These are phyloP conservation scores for Coemansia sp. DNA, from an alignment of 192 early-diverging fungal species.

Conservation along the genomic window DNA sequence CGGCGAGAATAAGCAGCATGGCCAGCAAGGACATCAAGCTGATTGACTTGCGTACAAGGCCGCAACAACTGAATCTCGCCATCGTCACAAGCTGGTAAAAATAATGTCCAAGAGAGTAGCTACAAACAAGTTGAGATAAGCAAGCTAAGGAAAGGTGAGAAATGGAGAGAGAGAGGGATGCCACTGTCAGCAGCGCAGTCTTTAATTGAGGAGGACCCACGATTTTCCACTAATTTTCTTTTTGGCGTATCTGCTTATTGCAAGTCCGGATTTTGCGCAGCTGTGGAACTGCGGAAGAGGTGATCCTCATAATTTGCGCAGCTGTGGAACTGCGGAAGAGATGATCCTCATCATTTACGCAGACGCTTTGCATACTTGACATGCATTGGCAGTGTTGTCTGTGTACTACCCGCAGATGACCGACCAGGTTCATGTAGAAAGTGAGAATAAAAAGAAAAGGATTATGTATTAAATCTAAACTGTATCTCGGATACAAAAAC, in stretches of 20 bases:
- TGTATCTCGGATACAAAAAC: no score
- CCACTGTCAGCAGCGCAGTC: not conserved
- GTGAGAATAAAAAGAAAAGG: no score
- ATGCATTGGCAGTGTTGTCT: not conserved
- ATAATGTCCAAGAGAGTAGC: not conserved
- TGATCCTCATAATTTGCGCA: not conserved
- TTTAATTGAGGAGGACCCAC: not conserved
- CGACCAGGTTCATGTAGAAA: not conserved
- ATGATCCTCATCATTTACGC: not conserved
- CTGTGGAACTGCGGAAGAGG: not conserved
- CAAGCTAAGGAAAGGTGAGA: not conserved
- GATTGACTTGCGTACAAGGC: not conserved
- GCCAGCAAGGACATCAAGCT: not conserved
- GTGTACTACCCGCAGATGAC: not conserved
- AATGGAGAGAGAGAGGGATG: not conserved
- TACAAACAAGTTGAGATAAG: not conserved
- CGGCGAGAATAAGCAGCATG: not conserved
- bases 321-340: not conserved
- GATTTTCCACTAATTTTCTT: not conserved
- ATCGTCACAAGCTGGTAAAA: not conserved
- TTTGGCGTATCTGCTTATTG: not conserved
- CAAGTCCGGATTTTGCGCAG: not conserved
- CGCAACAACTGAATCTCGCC: slow-evolving; percentile 7
- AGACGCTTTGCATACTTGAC: not conserved
- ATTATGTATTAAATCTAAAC: no score